Evolutionary conservation across 495 filamentous ascomycete genomes (phyloP).

Genomic region (Annulohypoxylon moriforme): DNA sequence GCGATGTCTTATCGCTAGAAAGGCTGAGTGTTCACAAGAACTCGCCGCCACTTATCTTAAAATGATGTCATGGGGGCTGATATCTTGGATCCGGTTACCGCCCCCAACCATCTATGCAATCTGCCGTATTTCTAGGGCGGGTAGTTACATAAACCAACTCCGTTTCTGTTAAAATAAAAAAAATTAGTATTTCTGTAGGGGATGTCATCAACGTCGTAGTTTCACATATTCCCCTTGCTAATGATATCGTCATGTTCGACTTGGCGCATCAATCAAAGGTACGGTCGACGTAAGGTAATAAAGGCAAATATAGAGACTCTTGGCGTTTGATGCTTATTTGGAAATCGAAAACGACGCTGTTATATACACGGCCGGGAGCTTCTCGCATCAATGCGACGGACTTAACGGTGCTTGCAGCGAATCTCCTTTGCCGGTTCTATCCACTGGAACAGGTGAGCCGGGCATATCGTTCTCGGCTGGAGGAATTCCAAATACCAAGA

Average conservation of each 20-base stretch:
- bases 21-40: not conserved
- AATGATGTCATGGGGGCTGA: not conserved
- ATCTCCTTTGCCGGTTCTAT: slow-evolving; percentile 9
- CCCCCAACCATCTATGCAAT: not conserved
- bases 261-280: slow-evolving; percentile 11
- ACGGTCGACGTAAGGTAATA: not conserved
- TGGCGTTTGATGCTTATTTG: not conserved
- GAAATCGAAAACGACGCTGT: not conserved
- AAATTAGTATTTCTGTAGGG: not conserved
- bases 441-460: slow-evolving; percentile 20
- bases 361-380: slow-evolving; percentile 29
- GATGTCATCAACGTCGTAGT: not conserved
- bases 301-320: not conserved
- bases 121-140: not conserved
- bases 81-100: not conserved
- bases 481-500: slow-evolving; percentile 38
- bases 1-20: not conserved
- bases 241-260: not conserved
- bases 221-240: not conserved
- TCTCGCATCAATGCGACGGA: slow-evolving; percentile 11
- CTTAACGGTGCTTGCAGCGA: slow-evolving; percentile 8
- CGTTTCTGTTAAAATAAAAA: not conserved
- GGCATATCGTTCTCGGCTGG: slow-evolving; percentile 20
- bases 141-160: not conserved
- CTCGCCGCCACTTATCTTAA: not conserved